A percentile compares a stretch with the other conserved stretches of the same genome.
Conservation (phyloP, 169 alveolate species). For the Plasmodium yoelii region DNA sequence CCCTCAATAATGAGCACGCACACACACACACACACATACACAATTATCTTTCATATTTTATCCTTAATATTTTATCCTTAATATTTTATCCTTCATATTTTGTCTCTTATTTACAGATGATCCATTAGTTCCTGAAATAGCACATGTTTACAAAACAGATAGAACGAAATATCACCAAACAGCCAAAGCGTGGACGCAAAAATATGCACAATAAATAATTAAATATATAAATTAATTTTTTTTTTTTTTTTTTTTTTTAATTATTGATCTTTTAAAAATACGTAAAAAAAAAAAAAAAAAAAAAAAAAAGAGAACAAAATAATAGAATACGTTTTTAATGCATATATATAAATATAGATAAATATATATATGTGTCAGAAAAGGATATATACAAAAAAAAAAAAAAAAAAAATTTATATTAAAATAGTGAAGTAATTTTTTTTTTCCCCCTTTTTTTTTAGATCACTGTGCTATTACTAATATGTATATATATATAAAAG, state of each 20-base stretch:
- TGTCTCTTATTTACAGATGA: conserved; percentile 86
- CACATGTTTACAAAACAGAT: conserved; percentile 96
- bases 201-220: conserved; percentile 93
- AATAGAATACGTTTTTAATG: not conserved
- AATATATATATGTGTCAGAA: conserved; percentile 5
- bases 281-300: conserved; percentile 18
- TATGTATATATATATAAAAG: not conserved
- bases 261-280: conserved; percentile 32
- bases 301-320: conserved; percentile 10
- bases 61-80: too few relatives aligned
- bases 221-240: conserved; percentile 26
- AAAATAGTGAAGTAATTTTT: conserved; percentile 18
- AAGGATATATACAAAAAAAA: not conserved
- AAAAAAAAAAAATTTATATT: conserved; percentile 23
- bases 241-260: conserved; percentile 37
- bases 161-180: conserved; percentile 95
- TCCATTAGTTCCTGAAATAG: conserved; percentile 99
- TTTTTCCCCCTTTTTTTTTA: conserved; percentile 29
- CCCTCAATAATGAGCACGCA: too few relatives aligned
- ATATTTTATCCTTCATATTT: too few relatives aligned
- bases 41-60: too few relatives aligned
- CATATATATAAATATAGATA: conserved; percentile 18
- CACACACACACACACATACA: too few relatives aligned
- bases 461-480: not conserved
- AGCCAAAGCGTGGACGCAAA: conserved; percentile 99